Evolutionary conservation across 208 protist genomes (phyloP), one percentile per base, ranked within the genome.

Genomic region (Crithidia brevicula): DNA sequence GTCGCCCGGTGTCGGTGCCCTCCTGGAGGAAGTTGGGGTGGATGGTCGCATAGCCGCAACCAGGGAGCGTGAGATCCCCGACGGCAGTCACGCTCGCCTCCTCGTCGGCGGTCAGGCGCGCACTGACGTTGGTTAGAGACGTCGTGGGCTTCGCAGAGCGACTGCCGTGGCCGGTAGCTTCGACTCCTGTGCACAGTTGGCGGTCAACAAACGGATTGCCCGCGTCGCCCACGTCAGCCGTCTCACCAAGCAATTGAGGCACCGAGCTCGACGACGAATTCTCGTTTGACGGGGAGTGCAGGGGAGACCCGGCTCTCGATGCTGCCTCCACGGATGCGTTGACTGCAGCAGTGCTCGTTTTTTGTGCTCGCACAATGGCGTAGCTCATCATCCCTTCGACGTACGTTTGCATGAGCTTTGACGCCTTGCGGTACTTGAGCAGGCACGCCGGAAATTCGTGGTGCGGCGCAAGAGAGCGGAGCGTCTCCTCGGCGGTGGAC

Each of bases 381-480:
- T 82, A 91, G 45, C 81, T 38, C 86, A 94, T 89, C 74, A 97
- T 85, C 20, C 91, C 91, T 43, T 94, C 86, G 1, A 93, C 75
- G 74, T 97, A 97, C 18, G 91, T 97, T 52, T 93, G 86, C 62
- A 93, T 77, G 27, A 97, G 58, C 74, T 97, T 97, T 11, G 89
- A 88, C 23, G 84, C 73, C 68, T 89, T 91, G 59, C 93, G 80
- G 67, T 96, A 95, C 40, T 75, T 77, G 30, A 96, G 71, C 56
- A 97, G 53, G 18, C 83, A 65, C 20, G 57, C 66, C 9, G 93
- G 93, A 46, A 96, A 82, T 45, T 87, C 76, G 66, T 97, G 93
- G 61, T 94, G 81, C 47, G 50, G 57, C 22, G 87, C 77, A 16
- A 97, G 79, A 0, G 76, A 22, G n/a, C 72, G 77, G 10, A 97